Evolutionary conservation across 495 filamentous ascomycete species (phyloP), one percentile per base, ranked within the genome.

Genomic region (Neurospora sp.): DNA sequence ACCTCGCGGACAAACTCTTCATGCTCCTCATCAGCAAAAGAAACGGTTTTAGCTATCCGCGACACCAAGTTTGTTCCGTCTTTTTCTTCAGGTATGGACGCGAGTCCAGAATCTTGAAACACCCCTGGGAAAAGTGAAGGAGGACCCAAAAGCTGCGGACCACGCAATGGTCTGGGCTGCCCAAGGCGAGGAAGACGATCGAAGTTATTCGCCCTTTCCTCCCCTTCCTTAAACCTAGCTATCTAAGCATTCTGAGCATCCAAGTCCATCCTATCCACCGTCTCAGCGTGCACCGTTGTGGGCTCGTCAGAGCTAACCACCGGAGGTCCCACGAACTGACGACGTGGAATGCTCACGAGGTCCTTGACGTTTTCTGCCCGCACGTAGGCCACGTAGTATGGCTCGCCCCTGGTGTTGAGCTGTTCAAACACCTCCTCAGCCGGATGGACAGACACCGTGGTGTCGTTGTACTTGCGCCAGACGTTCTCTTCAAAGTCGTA

Each of bases 391-490:
- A 97, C 87, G 80, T 95, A 96, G 78, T 97, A 97, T 2, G 94
- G 93, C 38, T 94, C 96, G 2, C 90, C 90, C 39, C 83, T 85
- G 20, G 84, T 85, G 70, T 88, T 87, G 72, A 89, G 81, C 60
- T 89, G 85, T 4, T 87, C 85, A 79, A 96, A 92, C 69, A 98
- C 90, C 86, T 73, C 83, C 82, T 73, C 83, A 77, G 77, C 77
- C 89, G 86, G 39, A 80, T 89, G 77, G 74, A 92, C 89, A 1
- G 89, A 90, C 38, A 99, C 94, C 27, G 86, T 85, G 37, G 90
- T 90, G 78, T 99, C 96, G 80, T 99, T 98, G 85, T 98, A 99
- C 78, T 93, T 93, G 70, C 93, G 91, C 94, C 96, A 99, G 66
- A 95, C 82, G 20, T 91, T 85, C 42, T 87, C 86, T 72, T 89